Percentiles rank a stretch among this genome's conserved stretches.
Conservation (phyloP, 2,329 filamentous ascomycete species). For the Hypoxylon sp. region DNA sequence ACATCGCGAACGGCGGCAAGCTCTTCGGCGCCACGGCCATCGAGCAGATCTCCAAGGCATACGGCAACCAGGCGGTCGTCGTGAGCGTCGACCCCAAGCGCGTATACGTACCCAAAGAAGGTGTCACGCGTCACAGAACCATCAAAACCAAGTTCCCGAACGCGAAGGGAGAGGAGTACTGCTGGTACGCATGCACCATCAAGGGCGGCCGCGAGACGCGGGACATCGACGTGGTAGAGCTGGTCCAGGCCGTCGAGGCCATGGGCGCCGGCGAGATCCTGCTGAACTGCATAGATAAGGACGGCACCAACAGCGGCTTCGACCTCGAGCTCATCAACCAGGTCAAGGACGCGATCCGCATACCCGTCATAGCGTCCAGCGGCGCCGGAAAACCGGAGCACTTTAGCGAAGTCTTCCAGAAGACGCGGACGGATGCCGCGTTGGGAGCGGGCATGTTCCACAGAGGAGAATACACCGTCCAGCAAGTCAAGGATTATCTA, state of each 20-base stretch:
- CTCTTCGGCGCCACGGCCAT: slow-evolving; percentile 89
- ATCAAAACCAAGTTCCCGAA: slow-evolving; percentile 78
- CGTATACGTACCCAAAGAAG: slow-evolving; percentile 81
- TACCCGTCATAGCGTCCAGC: slow-evolving; percentile 95
- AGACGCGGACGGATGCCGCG: slow-evolving; percentile 90
- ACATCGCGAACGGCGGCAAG: slow-evolving; percentile 76
- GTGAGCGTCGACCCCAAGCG: slow-evolving; percentile 95
- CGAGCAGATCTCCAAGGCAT: slow-evolving; percentile 92
- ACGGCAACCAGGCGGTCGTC: slow-evolving; percentile 96
- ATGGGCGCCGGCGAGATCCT: slow-evolving; percentile 96
- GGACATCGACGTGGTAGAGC: slow-evolving; percentile 90
- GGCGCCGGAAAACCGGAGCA: slow-evolving; percentile 89
- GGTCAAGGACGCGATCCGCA: slow-evolving; percentile 87
- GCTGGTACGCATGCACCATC: slow-evolving; percentile 98
- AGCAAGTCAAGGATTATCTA: slow-evolving; percentile 90
- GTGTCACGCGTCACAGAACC: slow-evolving; percentile 79
- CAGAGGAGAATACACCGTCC: slow-evolving; percentile 92
- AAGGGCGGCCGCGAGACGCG: slow-evolving; percentile 95
- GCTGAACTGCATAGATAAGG: slow-evolving; percentile 97
- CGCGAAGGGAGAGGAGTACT: slow-evolving; percentile 81
- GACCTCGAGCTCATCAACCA: slow-evolving; percentile 91
- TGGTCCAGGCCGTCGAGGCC: slow-evolving; percentile 89
- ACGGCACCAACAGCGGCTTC: slow-evolving; percentile 94
- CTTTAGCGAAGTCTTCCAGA: slow-evolving; percentile 89
- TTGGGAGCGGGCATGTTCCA: slow-evolving; percentile 98